These are phyloP conservation scores for Eleusine coracana DNA, from an alignment of 176 grass and related monocot genomes.

Conservation along the genomic window DNA sequence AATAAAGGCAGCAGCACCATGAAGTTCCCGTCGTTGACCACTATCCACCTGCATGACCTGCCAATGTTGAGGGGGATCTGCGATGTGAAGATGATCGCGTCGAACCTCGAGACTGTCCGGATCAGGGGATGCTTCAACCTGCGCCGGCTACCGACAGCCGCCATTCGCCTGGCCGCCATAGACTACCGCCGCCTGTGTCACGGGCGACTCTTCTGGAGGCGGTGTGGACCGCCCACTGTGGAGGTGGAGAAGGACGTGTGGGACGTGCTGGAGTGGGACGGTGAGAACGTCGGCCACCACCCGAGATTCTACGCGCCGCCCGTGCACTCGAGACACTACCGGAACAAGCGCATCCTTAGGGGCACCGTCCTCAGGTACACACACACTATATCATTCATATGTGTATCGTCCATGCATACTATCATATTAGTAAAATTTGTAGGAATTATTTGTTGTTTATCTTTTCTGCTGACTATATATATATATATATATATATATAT, in stretches of 20 bases:
- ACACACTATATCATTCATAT: no score
- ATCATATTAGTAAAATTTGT: no score
- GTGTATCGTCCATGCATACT: no score
- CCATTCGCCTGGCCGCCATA: no score
- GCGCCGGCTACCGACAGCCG: neutral
- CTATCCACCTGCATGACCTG: slow-evolving; percentile 17
- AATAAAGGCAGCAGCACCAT: no score
- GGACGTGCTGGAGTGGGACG: slow-evolving; percentile 31
- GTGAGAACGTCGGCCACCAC: neutral
- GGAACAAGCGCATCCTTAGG: neutral
- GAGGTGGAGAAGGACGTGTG: slow-evolving; percentile 43
- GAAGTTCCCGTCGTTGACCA: neutral
- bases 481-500: no score
- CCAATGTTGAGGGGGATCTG: neutral
- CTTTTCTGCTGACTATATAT: no score
- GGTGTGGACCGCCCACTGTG: neutral
- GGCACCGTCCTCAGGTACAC: slow-evolving; percentile 28
- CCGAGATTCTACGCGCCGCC: neutral
- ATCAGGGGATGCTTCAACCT: slow-evolving; percentile 27
- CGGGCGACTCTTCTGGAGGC: no score
- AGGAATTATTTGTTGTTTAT: no score
- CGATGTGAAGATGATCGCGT: slow-evolving; percentile 20
- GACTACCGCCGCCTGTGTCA: no score
- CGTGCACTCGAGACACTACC: neutral
- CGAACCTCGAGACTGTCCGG: neutral